A percentile compares a stretch with the other conserved stretches of the same genome.
phyloP scores from a whole-genome alignment of 352 stramenopile genomes.

The Globisporangium abappressorium region DNA sequence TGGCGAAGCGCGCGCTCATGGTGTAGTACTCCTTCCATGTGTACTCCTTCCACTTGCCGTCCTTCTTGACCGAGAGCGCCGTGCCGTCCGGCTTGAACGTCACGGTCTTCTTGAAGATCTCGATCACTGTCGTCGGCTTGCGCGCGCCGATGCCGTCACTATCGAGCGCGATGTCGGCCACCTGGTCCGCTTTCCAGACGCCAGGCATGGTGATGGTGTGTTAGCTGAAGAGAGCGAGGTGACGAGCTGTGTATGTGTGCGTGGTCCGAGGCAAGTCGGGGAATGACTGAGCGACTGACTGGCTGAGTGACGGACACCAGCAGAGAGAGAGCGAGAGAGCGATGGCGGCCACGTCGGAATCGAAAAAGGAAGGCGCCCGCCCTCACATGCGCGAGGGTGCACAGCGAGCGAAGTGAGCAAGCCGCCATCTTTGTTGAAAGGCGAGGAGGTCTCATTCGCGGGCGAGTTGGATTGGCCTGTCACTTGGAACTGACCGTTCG shows the following conservation, averaged over 20 bases:
- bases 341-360: conserved; percentile 1
- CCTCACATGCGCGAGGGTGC: background rate
- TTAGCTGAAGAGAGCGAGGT: background rate
- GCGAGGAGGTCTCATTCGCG: background rate
- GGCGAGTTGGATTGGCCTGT: background rate
- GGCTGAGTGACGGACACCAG: no score
- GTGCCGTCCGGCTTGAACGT: conserved; percentile 19
- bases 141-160: conserved; percentile 27
- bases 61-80: conserved; percentile 37
- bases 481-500: background rate
- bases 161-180: conserved; percentile 9
- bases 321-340: background rate
- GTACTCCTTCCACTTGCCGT: conserved; percentile 48
- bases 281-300: conserved; percentile 4
- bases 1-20: conserved; percentile 62
- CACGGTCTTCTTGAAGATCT: conserved; percentile 39
- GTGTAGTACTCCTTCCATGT: conserved; percentile 78
- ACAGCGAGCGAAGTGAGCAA: background rate
- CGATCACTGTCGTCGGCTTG: conserved; percentile 31
- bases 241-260: background rate
- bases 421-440: background rate
- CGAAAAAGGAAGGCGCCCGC: background rate
- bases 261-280: conserved; percentile 11
- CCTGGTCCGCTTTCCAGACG: conserved; percentile 13
- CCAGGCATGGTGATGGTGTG: conserved; percentile 6